phyloP scores from a whole-genome alignment of 2,329 filamentous ascomycete species.

The Colletotrichum gigasporum region DNA sequence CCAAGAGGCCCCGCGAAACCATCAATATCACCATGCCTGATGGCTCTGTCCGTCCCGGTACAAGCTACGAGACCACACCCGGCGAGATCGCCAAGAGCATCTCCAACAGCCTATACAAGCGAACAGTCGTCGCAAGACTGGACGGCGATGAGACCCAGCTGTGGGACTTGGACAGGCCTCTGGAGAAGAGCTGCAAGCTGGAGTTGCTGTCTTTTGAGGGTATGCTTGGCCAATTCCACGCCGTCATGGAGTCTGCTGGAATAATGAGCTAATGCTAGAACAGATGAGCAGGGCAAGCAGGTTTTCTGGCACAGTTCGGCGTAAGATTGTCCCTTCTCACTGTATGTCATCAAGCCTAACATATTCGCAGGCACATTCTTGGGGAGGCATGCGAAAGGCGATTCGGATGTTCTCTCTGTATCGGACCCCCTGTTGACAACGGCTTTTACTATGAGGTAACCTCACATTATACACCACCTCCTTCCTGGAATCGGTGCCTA shows the following conservation, averaged over 20 bases:
- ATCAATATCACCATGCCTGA: conserved; percentile 80
- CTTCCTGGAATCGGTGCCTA: neutral
- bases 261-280: conserved; percentile 42
- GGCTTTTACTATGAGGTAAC: conserved; percentile 89
- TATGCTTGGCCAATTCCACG: too few relatives aligned
- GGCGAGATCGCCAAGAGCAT: conserved; percentile 80
- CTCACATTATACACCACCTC: conserved; percentile 56
- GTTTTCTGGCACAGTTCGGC: conserved; percentile 97
- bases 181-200: conserved; percentile 88
- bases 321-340: neutral
- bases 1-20: conserved; percentile 74
- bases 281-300: conserved; percentile 77
- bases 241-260: too few relatives aligned
- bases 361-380: conserved; percentile 72
- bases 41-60: conserved; percentile 76
- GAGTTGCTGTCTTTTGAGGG: conserved; percentile 85
- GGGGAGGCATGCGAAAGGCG: conserved; percentile 92
- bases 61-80: conserved; percentile 92
- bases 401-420: conserved; percentile 91
- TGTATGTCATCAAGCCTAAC: neutral
- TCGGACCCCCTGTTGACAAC: conserved; percentile 89
- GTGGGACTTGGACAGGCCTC: conserved; percentile 91
- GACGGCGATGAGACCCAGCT: conserved; percentile 76
- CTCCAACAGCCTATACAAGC: conserved; percentile 85
- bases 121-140: conserved; percentile 85